A percentile compares a stretch with the other conserved stretches of the same genome.
phyloP scores from a whole-genome alignment of 768 basidiomycete genomes.

The Paxillus rubicundulus region DNA sequence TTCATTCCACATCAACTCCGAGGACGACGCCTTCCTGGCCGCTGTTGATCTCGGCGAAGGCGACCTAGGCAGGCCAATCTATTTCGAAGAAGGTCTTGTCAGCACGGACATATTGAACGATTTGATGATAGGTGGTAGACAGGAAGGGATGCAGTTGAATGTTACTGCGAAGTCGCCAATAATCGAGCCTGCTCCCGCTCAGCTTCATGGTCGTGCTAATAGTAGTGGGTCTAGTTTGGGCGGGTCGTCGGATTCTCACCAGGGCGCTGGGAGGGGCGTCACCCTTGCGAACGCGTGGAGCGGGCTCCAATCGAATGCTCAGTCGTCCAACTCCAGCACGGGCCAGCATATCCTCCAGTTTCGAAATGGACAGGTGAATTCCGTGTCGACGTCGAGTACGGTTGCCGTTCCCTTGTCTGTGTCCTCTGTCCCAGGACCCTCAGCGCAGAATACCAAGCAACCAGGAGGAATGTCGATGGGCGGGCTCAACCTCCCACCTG shows the following conservation, averaged over 20 bases:
- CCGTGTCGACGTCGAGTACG: neutral
- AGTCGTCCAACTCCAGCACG: neutral
- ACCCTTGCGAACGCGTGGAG: neutral
- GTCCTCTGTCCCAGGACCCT: neutral
- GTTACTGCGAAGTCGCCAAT: neutral
- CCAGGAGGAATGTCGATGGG: conserved; percentile 35
- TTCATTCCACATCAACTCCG: conserved; percentile 52
- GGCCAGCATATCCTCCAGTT: neutral
- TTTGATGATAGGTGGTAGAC: neutral
- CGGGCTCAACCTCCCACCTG: conserved; percentile 49
- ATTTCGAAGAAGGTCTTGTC: conserved; percentile 38
- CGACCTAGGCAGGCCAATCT: conserved; percentile 38
- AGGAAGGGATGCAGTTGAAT: conserved; percentile 1
- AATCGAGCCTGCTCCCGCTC: conserved; percentile 2
- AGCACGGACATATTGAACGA: conserved; percentile 12
- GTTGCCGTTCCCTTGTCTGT: neutral
- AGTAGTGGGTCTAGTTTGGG: conserved; percentile 1
- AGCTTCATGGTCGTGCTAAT: conserved; percentile 4
- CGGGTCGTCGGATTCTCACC: neutral
- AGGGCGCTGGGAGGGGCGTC: neutral
- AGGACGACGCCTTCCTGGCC: conserved; percentile 67
- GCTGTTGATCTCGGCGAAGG: conserved; percentile 50
- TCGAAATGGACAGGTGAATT: neutral
- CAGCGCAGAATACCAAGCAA: neutral
- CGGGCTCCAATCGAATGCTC: neutral